These are phyloP conservation scores for Quercus tomentella DNA, from an alignment of 331 rosid genomes.

Conservation along the genomic window DNA sequence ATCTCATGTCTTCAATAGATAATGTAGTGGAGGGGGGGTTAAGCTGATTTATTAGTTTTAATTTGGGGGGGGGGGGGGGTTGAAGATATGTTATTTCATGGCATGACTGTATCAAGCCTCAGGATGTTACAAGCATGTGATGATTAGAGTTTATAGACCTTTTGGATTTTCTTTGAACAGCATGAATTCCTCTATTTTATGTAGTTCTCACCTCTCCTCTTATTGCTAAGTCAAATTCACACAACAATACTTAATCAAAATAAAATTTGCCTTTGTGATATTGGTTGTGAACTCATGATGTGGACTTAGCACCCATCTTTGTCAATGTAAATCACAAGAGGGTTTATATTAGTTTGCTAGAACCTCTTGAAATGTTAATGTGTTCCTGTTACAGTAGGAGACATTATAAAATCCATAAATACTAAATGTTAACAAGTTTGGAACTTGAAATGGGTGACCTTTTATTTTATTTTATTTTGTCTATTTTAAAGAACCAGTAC, in stretches of 20 bases:
- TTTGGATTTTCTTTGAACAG: not conserved
- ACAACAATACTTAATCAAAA: not conserved
- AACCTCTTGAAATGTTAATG: too few species aligned
- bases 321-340: too few species aligned
- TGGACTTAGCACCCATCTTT: too few species aligned
- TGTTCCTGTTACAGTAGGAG: too few species aligned
- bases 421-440: not conserved
- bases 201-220: not conserved
- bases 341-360: too few species aligned
- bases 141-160: not conserved
- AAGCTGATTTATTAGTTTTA: not conserved
- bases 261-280: not conserved
- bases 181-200: not conserved
- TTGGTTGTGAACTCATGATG: too few species aligned
- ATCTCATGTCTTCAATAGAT: slow-evolving; percentile 3
- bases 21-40: not conserved
- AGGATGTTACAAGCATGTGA: not conserved
- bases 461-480: not conserved
- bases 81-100: not conserved
- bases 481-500: not conserved
- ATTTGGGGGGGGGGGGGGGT: too few species aligned
- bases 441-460: not conserved
- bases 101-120: not conserved
- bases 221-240: not conserved
- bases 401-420: too few species aligned